Evolutionary conservation across 805 yeast genomes (phyloP).

Genomic region (Debaryomyces prosopidis): DNA sequence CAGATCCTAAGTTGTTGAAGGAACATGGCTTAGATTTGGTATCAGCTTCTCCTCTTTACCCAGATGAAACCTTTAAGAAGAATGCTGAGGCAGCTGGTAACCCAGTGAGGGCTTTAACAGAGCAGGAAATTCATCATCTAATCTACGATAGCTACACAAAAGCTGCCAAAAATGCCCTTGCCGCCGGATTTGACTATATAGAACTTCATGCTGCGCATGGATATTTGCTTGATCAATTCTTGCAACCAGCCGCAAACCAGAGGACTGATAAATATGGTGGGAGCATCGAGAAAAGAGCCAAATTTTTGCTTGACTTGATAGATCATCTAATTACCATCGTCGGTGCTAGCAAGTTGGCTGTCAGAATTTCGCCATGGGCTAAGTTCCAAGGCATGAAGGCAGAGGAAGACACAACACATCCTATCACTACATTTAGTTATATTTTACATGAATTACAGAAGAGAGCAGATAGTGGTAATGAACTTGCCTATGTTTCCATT

Average conservation of each 20-base stretch:
- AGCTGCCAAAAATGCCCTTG: slow-evolving; percentile 30
- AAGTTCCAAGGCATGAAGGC: slow-evolving; percentile 30
- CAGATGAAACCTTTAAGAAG: slow-evolving; percentile 14
- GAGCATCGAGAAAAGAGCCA: slow-evolving; percentile 37
- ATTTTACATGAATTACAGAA: slow-evolving; percentile 30
- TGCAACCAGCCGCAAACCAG: slow-evolving; percentile 31
- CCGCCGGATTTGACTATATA: slow-evolving; percentile 42
- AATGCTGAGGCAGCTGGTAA: slow-evolving; percentile 18
- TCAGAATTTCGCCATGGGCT: slow-evolving; percentile 39
- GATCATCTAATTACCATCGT: slow-evolving; percentile 35
- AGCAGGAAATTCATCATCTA: slow-evolving; percentile 20
- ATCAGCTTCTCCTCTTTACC: slow-evolving; percentile 16
- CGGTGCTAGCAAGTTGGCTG: slow-evolving; percentile 34
- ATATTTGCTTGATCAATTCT: slow-evolving; percentile 37
- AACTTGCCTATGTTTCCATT: slow-evolving; percentile 32
- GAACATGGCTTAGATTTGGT: slow-evolving; percentile 17
- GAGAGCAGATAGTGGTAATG: slow-evolving; percentile 23
- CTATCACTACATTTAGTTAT: slow-evolving; percentile 22
- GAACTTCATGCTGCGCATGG: slow-evolving; percentile 46
- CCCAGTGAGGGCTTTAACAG: slow-evolving; percentile 17
- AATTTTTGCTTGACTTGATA: slow-evolving; percentile 30
- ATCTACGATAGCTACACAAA: slow-evolving; percentile 19
- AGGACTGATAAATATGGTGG: slow-evolving; percentile 38
- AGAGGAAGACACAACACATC: slow-evolving; percentile 29
- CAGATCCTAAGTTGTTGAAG: slow-evolving; percentile 23